phyloP scores from a whole-genome alignment of 2,329 filamentous ascomycete species.

The Cordyceps cateniannulata region DNA sequence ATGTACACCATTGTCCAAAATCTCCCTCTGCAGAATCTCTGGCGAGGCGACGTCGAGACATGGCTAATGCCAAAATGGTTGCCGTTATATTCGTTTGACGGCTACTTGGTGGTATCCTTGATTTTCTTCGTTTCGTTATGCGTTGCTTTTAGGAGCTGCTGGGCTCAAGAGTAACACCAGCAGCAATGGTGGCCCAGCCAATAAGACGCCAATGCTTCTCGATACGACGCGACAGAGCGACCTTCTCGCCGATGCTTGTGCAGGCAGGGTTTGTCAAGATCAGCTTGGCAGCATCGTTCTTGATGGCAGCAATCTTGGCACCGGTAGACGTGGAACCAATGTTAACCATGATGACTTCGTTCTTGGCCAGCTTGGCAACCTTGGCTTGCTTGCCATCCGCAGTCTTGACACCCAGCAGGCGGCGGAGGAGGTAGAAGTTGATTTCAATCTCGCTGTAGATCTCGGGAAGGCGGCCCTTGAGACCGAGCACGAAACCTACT shows the following conservation, averaged over 20 bases:
- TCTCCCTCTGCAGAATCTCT: neutral
- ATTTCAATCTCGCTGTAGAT: constrained; percentile 99
- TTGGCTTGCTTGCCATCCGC: constrained; percentile 99
- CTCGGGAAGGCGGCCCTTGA: constrained; percentile 86
- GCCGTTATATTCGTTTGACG: neutral
- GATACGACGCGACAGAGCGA: constrained; percentile 90
- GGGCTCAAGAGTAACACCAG: constrained; percentile 49
- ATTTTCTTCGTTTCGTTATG: neutral
- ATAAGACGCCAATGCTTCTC: constrained; percentile 99
- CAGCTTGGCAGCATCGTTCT: constrained; percentile 94
- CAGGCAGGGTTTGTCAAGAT: constrained; percentile 89
- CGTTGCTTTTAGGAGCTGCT: constrained; percentile 33
- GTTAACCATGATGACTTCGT: constrained; percentile 99
- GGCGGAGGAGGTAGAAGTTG: constrained; percentile 96
- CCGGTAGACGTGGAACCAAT: constrained; percentile 96
- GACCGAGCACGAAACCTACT: constrained; percentile 93
- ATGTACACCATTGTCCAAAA: constrained; percentile 6
- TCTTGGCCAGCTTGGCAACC: constrained; percentile 96
- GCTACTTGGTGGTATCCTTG: neutral
- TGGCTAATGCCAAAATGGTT: neutral
- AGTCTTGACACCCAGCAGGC: constrained; percentile 92
- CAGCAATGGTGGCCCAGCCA: constrained; percentile 78
- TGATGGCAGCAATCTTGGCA: constrained; percentile 94
- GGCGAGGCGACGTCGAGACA: neutral
- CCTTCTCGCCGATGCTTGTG: constrained; percentile 97